Evolutionary conservation across 2,329 filamentous ascomycete genomes (phyloP), one percentile per base, ranked within the genome.

Genomic region (Aureobasidium lini): DNA sequence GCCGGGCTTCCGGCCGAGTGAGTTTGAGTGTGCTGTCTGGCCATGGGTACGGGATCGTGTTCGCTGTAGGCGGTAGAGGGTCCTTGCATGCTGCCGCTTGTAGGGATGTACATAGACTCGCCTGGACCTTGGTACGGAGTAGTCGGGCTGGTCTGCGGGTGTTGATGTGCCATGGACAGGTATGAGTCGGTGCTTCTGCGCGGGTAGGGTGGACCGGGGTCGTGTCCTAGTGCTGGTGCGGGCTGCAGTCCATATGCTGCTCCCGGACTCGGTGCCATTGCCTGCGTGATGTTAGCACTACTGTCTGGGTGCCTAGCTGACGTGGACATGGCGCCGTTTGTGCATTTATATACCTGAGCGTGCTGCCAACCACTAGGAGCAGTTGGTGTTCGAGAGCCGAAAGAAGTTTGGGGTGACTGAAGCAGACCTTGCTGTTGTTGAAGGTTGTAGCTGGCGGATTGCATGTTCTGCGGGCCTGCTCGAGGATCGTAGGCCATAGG

Each of bases 21-120:
- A 4, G 32, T 11, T 23, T 57, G 54, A 10, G 54, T 57, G 15
- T 31, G 54, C 18, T 57, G 54, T 48, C 54, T 57, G 23, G 43
- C 43, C 54, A 57, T 57, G 5, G 43, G 15, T 13, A 23, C 32
- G 8, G 43, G 31, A 7, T 57, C 54, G 32, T 47, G 42, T 13
- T 47, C 42, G 15, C 18, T 48, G n/a, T 15, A 40, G 36, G 31
- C 47, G 2, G 15, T 18, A 39, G 54, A 57, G 16, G 42, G 42
- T 31, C 28, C 42, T 31, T 18, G 37, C 18, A 57, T 40, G 34
- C 43, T 57, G 23, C 40, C 34, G 10, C 54, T 57, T 15, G 54
- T 39, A 7, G 42, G 54, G 18, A 47, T 39, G 13, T 46, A 57
- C 42, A 57, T 48, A 10, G 54, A 6, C 3, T 31, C 43, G 15